Conservation (phyloP, 202 grass and related monocot species). For the Tripidium arundinaceum region DNA sequence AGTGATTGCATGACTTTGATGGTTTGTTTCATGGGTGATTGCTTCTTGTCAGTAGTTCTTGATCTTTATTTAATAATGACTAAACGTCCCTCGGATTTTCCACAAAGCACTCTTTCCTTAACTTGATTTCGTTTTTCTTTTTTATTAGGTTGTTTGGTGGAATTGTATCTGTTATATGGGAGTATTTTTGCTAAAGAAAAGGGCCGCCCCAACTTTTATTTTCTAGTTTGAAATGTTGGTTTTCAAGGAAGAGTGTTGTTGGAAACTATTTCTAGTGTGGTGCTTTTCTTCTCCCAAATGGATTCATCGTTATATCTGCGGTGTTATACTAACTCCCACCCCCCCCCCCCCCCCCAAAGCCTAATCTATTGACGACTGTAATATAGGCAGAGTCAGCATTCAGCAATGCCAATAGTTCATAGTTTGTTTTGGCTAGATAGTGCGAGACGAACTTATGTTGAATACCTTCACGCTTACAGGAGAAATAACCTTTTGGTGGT, state of each 20-base stretch:
- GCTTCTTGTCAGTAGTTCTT: neutral
- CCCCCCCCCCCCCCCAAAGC: too few relatives aligned
- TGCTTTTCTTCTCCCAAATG: too few relatives aligned
- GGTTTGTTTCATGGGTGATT: neutral
- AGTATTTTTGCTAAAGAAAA: neutral
- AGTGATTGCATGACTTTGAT: slow-evolving; percentile 13
- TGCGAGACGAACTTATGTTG: too few relatives aligned
- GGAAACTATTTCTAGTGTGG: too few relatives aligned
- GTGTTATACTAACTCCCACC: too few relatives aligned
- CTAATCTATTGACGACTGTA: too few relatives aligned
- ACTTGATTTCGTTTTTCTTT: neutral
- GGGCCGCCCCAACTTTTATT: neutral
- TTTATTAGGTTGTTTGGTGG: neutral
- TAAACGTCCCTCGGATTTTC: slow-evolving; percentile 8
- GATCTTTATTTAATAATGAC: neutral
- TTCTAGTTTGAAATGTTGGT: neutral
- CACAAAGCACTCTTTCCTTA: slow-evolving; percentile 4
- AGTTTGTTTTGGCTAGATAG: too few relatives aligned
- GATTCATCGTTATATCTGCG: too few relatives aligned
- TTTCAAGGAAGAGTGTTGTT: neutral
- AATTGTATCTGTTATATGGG: neutral
- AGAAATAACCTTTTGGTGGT: too few relatives aligned
- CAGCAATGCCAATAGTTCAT: too few relatives aligned
- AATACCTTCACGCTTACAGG: too few relatives aligned
- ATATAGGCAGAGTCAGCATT: too few relatives aligned